Evolutionary conservation across 2,329 filamentous ascomycete genomes (phyloP).

Genomic region (Tothia fuscella): DNA sequence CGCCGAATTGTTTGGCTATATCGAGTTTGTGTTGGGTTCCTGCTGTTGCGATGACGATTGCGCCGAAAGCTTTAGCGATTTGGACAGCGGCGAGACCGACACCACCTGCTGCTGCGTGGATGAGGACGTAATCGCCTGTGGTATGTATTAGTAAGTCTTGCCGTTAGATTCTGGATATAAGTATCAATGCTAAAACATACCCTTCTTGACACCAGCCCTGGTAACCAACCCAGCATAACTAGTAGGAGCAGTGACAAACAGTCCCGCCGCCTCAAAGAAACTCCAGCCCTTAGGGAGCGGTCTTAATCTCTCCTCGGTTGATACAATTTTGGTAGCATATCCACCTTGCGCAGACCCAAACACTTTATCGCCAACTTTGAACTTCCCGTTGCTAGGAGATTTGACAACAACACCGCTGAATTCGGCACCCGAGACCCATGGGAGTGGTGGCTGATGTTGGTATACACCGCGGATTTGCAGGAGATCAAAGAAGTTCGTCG

Average conservation of each 20-base stretch:
- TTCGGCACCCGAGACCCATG: conserved; percentile 78
- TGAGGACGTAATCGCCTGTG: conserved; percentile 68
- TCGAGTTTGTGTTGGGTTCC: conserved; percentile 68
- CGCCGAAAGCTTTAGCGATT: conserved; percentile 83
- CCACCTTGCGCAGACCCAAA: conserved; percentile 81
- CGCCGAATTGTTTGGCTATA: conserved; percentile 68
- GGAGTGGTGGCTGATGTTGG: conserved; percentile 78
- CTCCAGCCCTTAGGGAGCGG: conserved; percentile 72
- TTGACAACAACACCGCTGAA: conserved; percentile 70
- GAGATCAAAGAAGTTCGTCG: conserved; percentile 95
- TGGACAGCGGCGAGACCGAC: conserved; percentile 88
- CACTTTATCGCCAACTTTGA: conserved; percentile 66
- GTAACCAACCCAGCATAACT: conserved; percentile 74
- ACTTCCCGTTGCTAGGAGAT: conserved; percentile 46
- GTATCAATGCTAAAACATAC: conserved; percentile 14
- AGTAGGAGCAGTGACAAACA: conserved; percentile 88
- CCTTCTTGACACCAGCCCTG: conserved; percentile 59
- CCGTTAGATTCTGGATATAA: background rate
- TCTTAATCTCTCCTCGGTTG: conserved; percentile 53
- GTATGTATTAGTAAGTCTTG: background rate
- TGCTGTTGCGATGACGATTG: conserved; percentile 86
- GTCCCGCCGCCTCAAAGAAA: conserved; percentile 70
- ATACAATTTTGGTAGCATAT: conserved; percentile 66
- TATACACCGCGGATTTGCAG: conserved; percentile 94
- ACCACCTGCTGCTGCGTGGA: conserved; percentile 86